Percentiles rank a stretch among this genome's conserved stretches.
Conservation (phyloP, 2,329 filamentous ascomycete species). For the Lasiodiplodia theobromae region DNA sequence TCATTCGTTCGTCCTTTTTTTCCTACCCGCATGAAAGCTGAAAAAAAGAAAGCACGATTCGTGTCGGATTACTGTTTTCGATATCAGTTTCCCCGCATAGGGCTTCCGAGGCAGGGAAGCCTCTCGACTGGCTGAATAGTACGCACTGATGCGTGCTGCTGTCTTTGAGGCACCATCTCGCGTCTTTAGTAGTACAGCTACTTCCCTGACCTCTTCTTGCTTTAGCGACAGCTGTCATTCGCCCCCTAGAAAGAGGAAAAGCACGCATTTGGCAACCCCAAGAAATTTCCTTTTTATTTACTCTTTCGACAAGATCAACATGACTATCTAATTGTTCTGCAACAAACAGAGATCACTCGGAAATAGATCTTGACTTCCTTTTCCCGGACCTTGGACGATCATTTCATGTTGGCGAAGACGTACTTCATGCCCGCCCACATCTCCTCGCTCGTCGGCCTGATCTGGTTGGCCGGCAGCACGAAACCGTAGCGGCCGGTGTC, state of each 20-base stretch:
- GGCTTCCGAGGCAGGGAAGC: neutral
- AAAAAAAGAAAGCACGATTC: neutral
- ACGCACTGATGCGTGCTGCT: no score
- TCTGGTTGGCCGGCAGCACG: slow-evolving; percentile 58
- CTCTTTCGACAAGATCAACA: neutral
- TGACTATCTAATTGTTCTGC: neutral
- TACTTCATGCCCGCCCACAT: slow-evolving; percentile 49
- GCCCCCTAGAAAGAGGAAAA: no score
- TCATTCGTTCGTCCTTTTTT: neutral
- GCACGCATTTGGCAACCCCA: neutral
- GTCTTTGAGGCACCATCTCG: no score
- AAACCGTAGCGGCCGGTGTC: slow-evolving; percentile 59
- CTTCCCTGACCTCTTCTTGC: no score
- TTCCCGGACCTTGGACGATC: neutral
- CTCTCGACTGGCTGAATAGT: no score
- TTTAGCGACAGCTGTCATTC: no score
- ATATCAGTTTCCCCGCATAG: neutral
- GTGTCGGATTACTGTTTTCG: neutral
- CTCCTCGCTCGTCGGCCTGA: slow-evolving; percentile 56
- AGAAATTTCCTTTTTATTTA: neutral
- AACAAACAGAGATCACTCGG: no score
- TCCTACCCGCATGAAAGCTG: neutral
- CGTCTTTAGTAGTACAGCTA: no score
- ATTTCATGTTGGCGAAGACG: slow-evolving; percentile 30
- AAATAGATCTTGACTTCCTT: neutral